These are phyloP conservation scores for Lasiosphaeria hispida DNA, from an alignment of 495 filamentous ascomycete species.

Conservation along the genomic window DNA sequence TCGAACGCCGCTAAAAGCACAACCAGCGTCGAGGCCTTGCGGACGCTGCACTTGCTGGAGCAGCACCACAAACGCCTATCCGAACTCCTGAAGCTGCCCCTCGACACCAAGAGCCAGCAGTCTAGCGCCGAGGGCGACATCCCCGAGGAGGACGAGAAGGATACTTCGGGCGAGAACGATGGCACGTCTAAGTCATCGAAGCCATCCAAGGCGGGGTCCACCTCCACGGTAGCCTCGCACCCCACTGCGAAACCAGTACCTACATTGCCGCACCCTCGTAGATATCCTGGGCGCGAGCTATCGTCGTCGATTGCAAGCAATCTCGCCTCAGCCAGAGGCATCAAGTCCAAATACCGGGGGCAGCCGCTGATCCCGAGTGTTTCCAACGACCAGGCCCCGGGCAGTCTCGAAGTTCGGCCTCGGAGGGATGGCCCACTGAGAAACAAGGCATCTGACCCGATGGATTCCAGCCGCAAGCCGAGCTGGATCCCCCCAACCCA, in stretches of 20 bases:
- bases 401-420: slow-evolving; percentile 61
- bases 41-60: slow-evolving; percentile 80
- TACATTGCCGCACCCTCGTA: slow-evolving; percentile 47
- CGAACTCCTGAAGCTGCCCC: slow-evolving; percentile 68
- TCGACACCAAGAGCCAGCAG: slow-evolving; percentile 55
- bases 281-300: slow-evolving; percentile 59
- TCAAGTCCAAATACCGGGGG: slow-evolving; percentile 64
- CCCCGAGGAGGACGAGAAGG: slow-evolving; percentile 39
- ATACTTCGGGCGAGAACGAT: slow-evolving; percentile 22
- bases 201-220: slow-evolving; percentile 19
- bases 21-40: slow-evolving; percentile 75
- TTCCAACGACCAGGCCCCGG: slow-evolving; percentile 71
- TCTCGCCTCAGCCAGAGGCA: slow-evolving; percentile 83
- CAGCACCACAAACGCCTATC: slow-evolving; percentile 80
- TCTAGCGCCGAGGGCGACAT: slow-evolving; percentile 34
- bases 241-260: slow-evolving; percentile 41
- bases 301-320: slow-evolving; percentile 89
- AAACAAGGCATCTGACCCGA: slow-evolving; percentile 38
- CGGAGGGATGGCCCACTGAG: slow-evolving; percentile 43
- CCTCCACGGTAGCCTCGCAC: slow-evolving; percentile 26
- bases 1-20: slow-evolving; percentile 74
- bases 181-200: slow-evolving; percentile 14
- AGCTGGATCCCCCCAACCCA: slow-evolving; percentile 41
- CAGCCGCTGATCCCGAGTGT: slow-evolving; percentile 67
- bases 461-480: slow-evolving; percentile 38